Base-by-base conservation (phyloP, 257 asterid species). In the Catharanthus roseus region DNA sequence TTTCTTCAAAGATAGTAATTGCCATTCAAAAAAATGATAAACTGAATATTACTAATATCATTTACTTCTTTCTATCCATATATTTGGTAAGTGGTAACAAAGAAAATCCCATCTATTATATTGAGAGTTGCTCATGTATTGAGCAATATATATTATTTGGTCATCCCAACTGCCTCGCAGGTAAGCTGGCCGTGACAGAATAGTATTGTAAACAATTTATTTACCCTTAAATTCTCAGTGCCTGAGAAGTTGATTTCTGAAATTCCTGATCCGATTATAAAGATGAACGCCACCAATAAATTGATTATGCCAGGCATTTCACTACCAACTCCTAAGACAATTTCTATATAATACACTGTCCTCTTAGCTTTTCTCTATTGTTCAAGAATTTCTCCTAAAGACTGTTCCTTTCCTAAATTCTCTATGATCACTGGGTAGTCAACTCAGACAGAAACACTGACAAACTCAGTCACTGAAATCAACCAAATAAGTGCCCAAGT, bases 301-400 rank as follows among this genome's bases (percentile, higher is more conserved):
- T 3, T 18, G n/a, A 15, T 57, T 57, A 57, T 31, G 38, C 1
- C 23, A 19, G 39, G 11, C 13, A 10, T 29, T 16, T 5, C 38
- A 31, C 39, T 29, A 31, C 45, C 44, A 10, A 61, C 26, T 36
- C 8, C 1, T 6, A 21, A 33, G 19, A 61, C 44, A 61, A 18
- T 12, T 61, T 2, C 23, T 7, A 8, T 28, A 19, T 19, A 62
- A 62, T 1, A 33, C 13, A 18, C 47, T 34, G 67, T 16, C 16
- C 2, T 34, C 23, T 29, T 18, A 19, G 28, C 19, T 62, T 21
- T 26, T 56, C 67, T 34, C 67, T 19, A 23, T 62, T 19, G 67
- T 62, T 34, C 18, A 61, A 61, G 45, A 61, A 61, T 61, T 34
- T 61, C 38, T 67, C 57, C 42, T 2, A 50, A 21, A 68, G 47